Percentiles rank a stretch among this genome's conserved stretches.
Conservation (phyloP, 495 filamentous ascomycete species). For the Tuber microsphaerosporum region DNA sequence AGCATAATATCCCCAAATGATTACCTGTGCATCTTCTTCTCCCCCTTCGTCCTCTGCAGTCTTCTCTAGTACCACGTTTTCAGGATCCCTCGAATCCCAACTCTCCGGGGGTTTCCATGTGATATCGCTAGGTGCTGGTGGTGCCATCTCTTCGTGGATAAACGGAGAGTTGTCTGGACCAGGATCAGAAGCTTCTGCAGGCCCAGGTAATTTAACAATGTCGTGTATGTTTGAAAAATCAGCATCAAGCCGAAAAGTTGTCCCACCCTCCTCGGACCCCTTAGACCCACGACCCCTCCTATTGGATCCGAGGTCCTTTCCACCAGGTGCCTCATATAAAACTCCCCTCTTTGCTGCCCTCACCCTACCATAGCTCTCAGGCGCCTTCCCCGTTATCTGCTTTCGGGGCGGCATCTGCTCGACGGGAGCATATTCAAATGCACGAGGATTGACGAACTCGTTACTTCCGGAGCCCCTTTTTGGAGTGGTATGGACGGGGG, state of each 20-base stretch:
- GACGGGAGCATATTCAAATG: conserved; percentile 31
- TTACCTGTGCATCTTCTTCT: conserved; percentile 34
- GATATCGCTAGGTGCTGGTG: conserved; percentile 25
- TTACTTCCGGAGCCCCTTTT: conserved; percentile 31
- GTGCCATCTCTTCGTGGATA: conserved; percentile 22
- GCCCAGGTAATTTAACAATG: conserved; percentile 29
- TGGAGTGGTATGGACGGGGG: conserved; percentile 27
- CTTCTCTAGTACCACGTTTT: conserved; percentile 13
- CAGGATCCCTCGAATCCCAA: conserved; percentile 26
- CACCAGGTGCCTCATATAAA: conserved; percentile 22
- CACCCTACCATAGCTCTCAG: conserved; percentile 49
- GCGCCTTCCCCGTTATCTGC: conserved; percentile 16
- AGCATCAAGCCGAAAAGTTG: conserved; percentile 31
- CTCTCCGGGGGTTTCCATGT: conserved; percentile 39
- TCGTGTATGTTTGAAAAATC: conserved; percentile 33
- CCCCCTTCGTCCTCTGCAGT: conserved; percentile 26
- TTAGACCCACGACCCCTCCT: conserved; percentile 25
- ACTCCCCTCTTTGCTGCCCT: conserved; percentile 18
- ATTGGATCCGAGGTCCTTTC: conserved; percentile 5
- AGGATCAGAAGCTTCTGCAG: conserved; percentile 24
- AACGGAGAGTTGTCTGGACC: conserved; percentile 20
- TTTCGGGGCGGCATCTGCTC: conserved; percentile 25
- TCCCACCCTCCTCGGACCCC: conserved; percentile 16
- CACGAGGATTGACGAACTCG: conserved; percentile 34
- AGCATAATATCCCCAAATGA: conserved; percentile 5